Evolutionary conservation across 2,329 filamentous ascomycete species (phyloP), one percentile per base, ranked within the genome.

Genomic region (Cercospora sp.): DNA sequence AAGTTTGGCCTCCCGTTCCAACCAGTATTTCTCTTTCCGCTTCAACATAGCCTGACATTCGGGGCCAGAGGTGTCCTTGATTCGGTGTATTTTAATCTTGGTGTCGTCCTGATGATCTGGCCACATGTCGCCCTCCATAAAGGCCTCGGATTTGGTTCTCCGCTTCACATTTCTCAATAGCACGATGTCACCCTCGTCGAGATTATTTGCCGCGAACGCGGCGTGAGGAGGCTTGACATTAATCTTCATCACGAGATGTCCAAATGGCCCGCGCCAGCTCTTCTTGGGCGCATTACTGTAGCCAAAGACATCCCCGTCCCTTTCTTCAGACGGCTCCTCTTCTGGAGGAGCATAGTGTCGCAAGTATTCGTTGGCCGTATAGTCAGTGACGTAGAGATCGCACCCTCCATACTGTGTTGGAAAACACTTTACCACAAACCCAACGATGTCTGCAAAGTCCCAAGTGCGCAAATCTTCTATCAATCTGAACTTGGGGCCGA

Each of bases 351-450:
- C 74, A 67, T 87, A 88, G 40, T 88, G 79, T 71, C 85, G 89
- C 67, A 97, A 88, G 0, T 75, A 68, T 0, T 82, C 75, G 74
- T 97, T 92, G 61, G 87, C 81, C 0, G 93, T 96, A 78, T 94
- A 97, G 79, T 97, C 94, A 0, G 91, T 91, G 18, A 97, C 81
- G 82, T 93, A 93, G 0, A 97, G 71, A 5, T 88, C 87, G 12
- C 86, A 79, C 28, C 82, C 79, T 57, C 78, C 82, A 45, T 80
- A 78, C 28, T 57, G 24, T 8, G 74, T 77, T 13, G 80, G 75
- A 71, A 82, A 87, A 0, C 84, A 81, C 71, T 85, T 88, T 58
- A 93, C 85, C 2, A 97, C 87, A 75, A 94, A 86, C 1, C 87
- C 93, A 18, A 92, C 82, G 1, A 96, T 76, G 76, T 97, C 88